phyloP scores from a whole-genome alignment of 768 basidiomycete species.

The Asterophora parasitica region DNA sequence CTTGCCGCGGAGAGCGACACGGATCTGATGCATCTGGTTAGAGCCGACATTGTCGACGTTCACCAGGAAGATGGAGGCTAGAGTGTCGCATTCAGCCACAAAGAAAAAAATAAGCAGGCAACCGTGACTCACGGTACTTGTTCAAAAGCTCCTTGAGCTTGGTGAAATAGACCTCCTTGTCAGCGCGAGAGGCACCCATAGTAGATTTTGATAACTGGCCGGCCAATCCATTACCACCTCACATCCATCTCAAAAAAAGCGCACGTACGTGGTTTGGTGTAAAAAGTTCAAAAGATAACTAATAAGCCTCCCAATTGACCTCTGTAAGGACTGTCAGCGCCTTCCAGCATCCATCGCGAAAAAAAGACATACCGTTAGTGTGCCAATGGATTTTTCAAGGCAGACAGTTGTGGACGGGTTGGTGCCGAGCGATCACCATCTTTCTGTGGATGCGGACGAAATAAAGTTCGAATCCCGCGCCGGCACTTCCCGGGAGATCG shows the following conservation, averaged over 20 bases:
- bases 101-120: background rate
- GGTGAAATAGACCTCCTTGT: slow-evolving; percentile 87
- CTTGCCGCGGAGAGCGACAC: slow-evolving; percentile 91
- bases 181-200: slow-evolving; percentile 91
- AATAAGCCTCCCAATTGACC: slow-evolving; percentile 91
- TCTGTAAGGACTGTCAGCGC: slow-evolving; percentile 21
- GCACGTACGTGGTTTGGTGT: slow-evolving; percentile 13
- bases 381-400: slow-evolving; percentile 98
- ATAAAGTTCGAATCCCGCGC: slow-evolving; percentile 29
- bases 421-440: slow-evolving; percentile 10
- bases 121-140: slow-evolving; percentile 69
- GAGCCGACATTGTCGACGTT: slow-evolving; percentile 99
- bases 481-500: slow-evolving; percentile 18
- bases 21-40: slow-evolving; percentile 99
- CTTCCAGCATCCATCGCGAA: background rate
- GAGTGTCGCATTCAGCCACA: background rate
- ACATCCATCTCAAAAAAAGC: background rate
- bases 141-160: slow-evolving; percentile 92
- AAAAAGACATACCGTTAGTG: slow-evolving; percentile 48
- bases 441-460: slow-evolving; percentile 31
- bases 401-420: slow-evolving; percentile 37
- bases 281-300: slow-evolving; percentile 27
- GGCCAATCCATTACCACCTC: background rate
- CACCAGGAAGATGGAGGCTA: slow-evolving; percentile 97
- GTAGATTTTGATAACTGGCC: slow-evolving; percentile 28